Conservation (phyloP, 805 yeast species). For the Sugiyamaella americana region DNA sequence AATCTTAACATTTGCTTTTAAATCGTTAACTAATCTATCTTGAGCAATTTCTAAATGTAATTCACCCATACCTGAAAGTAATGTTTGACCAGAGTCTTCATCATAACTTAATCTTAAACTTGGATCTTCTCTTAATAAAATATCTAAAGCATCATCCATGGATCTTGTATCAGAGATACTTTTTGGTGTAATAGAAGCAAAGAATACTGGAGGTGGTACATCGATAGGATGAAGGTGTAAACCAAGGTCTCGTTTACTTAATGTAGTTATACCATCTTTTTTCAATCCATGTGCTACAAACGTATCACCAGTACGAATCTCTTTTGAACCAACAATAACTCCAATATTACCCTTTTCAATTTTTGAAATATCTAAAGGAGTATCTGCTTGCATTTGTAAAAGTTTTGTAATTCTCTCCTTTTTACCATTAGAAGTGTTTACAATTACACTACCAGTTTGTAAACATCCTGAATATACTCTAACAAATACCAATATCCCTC, state of each 20-base stretch:
- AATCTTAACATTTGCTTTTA: constrained; percentile 73
- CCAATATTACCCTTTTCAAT: constrained; percentile 83
- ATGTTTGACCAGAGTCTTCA: constrained; percentile 84
- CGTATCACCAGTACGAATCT: constrained; percentile 87
- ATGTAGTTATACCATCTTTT: constrained; percentile 43
- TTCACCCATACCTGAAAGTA: constrained; percentile 96
- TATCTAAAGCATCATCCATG: constrained; percentile 62
- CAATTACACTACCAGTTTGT: constrained; percentile 52
- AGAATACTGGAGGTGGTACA: constrained; percentile 90
- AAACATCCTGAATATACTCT: constrained; percentile 83
- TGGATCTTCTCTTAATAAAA: constrained; percentile 83
- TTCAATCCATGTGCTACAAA: constrained; percentile 55
- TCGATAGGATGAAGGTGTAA: constrained; percentile 65
- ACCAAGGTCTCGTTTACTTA: constrained; percentile 40
- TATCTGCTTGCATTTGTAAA: constrained; percentile 82
- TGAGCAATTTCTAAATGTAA: constrained; percentile 84
- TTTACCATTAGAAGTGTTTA: constrained; percentile 65
- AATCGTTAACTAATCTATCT: constrained; percentile 70
- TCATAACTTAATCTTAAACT: constrained; percentile 63
- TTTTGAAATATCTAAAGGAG: constrained; percentile 60
- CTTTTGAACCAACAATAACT: constrained; percentile 68
- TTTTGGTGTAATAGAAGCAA: constrained; percentile 74
- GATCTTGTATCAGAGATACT: constrained; percentile 74
- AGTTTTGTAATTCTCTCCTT: constrained; percentile 62
- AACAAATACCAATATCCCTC: constrained; percentile 79